Evolutionary conservation across 352 stramenopile species (phyloP).

Genomic region (Elongisporangium senticosum): DNA sequence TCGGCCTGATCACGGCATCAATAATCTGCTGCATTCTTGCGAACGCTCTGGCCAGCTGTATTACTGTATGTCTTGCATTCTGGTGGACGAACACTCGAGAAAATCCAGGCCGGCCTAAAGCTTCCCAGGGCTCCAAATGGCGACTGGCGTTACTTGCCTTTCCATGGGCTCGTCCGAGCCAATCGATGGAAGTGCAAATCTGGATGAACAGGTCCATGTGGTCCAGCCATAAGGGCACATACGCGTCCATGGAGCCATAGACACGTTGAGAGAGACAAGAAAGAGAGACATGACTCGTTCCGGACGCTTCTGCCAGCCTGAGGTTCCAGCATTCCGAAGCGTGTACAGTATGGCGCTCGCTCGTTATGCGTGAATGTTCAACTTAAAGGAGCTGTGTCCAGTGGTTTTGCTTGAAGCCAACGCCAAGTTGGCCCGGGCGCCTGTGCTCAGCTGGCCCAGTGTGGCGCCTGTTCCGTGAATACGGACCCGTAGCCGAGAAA

Average conservation of each 20-base stretch:
- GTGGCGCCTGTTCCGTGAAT: too few relatives aligned
- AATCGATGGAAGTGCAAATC: background rate
- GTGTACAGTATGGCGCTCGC: too few relatives aligned
- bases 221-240: background rate
- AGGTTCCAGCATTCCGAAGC: too few relatives aligned
- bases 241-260: background rate
- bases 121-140: background rate
- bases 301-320: background rate
- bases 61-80: background rate
- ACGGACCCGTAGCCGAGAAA: too few relatives aligned
- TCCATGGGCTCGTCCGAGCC: too few relatives aligned
- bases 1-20: too few relatives aligned
- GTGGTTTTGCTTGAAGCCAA: too few relatives aligned
- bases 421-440: too few relatives aligned
- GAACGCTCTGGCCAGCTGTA: background rate
- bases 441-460: background rate
- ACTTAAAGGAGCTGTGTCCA: background rate
- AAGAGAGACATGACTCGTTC: background rate
- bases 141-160: background rate
- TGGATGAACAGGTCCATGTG: background rate
- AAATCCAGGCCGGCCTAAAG: background rate
- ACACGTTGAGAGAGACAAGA: background rate
- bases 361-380: background rate
- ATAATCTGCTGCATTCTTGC: background rate
- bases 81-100: background rate